Conservation (phyloP, 176 grass and related monocot species). For the Alloteropsis semialata region DNA sequence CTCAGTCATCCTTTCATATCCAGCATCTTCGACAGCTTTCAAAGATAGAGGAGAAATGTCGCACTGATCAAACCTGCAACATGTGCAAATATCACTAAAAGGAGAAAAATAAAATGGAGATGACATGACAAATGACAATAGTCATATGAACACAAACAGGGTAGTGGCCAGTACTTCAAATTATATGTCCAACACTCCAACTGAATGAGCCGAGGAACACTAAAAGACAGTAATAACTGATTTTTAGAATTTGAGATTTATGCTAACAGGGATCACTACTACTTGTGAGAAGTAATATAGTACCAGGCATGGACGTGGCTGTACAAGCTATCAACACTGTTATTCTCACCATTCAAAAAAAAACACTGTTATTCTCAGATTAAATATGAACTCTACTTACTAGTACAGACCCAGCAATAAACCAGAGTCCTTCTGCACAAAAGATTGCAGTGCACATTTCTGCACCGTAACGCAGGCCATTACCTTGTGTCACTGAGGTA, state of each 20-base stretch:
- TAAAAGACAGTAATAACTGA: not conserved
- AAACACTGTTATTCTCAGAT: not conserved
- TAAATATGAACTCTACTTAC: not conserved
- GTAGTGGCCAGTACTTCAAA: not conserved
- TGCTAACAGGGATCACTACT: not conserved
- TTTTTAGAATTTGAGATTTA: not conserved
- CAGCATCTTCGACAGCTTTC: constrained; percentile 66
- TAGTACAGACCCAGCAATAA: not conserved
- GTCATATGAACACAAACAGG: not conserved
- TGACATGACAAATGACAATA: not conserved
- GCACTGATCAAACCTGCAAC: constrained; percentile 69
- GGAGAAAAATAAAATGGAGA: not conserved
- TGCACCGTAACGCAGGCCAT: not conserved
- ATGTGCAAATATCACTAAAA: not conserved
- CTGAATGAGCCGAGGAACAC: not conserved
- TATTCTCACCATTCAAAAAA: too few relatives aligned
- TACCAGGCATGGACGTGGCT: not conserved
- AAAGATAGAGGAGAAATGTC: constrained; percentile 54
- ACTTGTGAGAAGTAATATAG: not conserved
- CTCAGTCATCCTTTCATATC: constrained; percentile 79
- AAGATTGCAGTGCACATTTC: not conserved
- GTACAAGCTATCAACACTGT: not conserved
- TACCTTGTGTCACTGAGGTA: constrained; percentile 93
- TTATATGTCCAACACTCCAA: not conserved
- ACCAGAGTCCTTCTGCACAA: not conserved